Conservation (phyloP, 768 basidiomycete genomes). For the Boletus rubroflammeus region DNA sequence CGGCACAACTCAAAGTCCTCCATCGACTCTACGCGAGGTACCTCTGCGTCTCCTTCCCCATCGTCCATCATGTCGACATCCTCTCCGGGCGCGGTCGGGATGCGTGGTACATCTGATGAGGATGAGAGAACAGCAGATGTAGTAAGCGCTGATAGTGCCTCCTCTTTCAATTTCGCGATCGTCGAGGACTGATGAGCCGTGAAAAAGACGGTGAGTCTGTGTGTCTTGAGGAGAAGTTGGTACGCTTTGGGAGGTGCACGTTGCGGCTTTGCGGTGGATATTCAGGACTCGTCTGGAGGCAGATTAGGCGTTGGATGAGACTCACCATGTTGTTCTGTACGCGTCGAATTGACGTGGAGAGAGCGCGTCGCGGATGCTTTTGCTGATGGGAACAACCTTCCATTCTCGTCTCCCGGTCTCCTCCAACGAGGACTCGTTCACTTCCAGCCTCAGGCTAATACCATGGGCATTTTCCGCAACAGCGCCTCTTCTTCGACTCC, state of each 20-base stretch:
- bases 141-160: constrained; percentile 58
- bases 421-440: constrained; percentile 13
- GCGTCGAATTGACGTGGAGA: background rate
- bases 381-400: constrained; percentile 24
- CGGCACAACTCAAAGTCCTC: constrained; percentile 66
- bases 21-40: constrained; percentile 35
- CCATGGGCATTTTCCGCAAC: constrained; percentile 53
- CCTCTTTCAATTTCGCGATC: constrained; percentile 57
- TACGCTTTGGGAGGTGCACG: constrained; percentile 58
- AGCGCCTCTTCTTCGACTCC: constrained; percentile 46
- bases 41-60: constrained; percentile 4
- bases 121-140: constrained; percentile 39
- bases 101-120: constrained; percentile 26
- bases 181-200: constrained; percentile 52
- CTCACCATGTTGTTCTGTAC: constrained; percentile 20
- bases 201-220: constrained; percentile 64
- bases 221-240: constrained; percentile 68
- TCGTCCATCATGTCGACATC: constrained; percentile 23
- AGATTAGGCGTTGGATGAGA: background rate
- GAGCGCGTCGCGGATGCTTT: background rate
- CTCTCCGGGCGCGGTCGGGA: constrained; percentile 30
- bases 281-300: background rate
- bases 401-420: constrained; percentile 19
- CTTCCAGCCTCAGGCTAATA: constrained; percentile 13
- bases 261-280: constrained; percentile 39